Evolutionary conservation across 1,284 basidiomycete species (phyloP), one percentile per base, ranked within the genome.

Genomic region (Puccinia polysora): DNA sequence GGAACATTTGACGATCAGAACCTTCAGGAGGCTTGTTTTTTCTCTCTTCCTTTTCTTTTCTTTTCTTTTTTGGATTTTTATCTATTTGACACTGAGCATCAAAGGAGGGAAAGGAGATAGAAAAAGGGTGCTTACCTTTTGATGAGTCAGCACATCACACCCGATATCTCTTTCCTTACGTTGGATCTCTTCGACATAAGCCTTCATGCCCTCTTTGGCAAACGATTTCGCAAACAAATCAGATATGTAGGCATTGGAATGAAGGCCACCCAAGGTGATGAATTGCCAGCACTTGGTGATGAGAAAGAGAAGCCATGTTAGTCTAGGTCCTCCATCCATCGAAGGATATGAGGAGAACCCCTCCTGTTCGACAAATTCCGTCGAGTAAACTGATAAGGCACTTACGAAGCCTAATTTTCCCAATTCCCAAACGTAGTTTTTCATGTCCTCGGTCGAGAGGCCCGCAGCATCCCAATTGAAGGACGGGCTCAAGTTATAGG

Each of bases 401-500:
- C 75, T 75, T 69, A 77, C 75, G 76, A 80, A 89, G 85, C 91
- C 90, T 82, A 91, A 89, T 81, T 91, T 91, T 34, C 85, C 92
- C 58, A 96, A 84, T 71, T 95, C 90, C 90, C 91, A 93, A 40
- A 93, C 83, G 79, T 94, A 95, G 81, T 85, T 86, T 83, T 89
- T 90, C 78, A 96, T 81, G 74, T 88, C 87, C 5, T 83, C 81
- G 75, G 90, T 78, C 50, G 78, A 76, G 81, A 89, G 93, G 18
- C 91, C 91, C 77, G 89, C 88, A 12, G 84, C 85, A 32, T 85
- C 83, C 92, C 92, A 96, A 81, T 95, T 94, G 84, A 96, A 96
- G 78, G 89, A 91, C 2, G 91, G 92, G 77, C 89, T 91, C 74
- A 95, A 82, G 80, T 95, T 96, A 80, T 95, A 96, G n/a, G 94